Evolutionary conservation across 1,139 yeast species (phyloP).

Genomic region (Hyphopichia burtonii): DNA sequence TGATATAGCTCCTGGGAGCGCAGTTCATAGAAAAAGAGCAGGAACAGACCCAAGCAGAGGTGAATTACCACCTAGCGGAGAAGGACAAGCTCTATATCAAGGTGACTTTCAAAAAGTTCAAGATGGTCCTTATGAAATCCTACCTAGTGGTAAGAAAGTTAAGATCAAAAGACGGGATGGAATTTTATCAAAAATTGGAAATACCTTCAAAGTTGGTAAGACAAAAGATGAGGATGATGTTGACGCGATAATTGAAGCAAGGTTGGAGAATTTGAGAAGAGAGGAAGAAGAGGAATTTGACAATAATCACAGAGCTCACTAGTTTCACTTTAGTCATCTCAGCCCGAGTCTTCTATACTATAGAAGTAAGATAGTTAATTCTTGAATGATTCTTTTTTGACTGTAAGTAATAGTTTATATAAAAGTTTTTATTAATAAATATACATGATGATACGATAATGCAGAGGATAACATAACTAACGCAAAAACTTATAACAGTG

Average conservation of each 20-base stretch:
- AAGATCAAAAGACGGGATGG: conserved; percentile 32
- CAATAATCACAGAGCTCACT: too few species aligned
- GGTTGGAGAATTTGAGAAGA: conserved; percentile 36
- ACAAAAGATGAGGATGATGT: conserved; percentile 44
- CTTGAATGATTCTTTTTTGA: too few species aligned
- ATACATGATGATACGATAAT: not conserved
- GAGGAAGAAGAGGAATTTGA: conserved; percentile 1
- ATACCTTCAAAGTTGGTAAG: conserved; percentile 28
- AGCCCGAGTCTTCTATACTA: too few species aligned
- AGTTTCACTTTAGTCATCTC: too few species aligned
- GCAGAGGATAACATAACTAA: too few species aligned
- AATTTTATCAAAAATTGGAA: conserved; percentile 24
- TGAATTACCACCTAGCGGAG: conserved; percentile 55
- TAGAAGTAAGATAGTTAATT: too few species aligned
- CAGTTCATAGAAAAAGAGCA: conserved; percentile 47
- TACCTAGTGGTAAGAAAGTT: conserved; percentile 70
- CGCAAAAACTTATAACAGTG: too few species aligned
- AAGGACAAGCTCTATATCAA: conserved; percentile 33
- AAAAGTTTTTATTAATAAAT: not conserved
- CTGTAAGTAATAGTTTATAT: too few species aligned
- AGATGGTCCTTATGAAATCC: conserved; percentile 49
- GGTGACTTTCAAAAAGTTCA: conserved; percentile 21
- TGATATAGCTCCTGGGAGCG: conserved; percentile 22
- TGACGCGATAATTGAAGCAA: conserved; percentile 56
- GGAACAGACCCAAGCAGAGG: conserved; percentile 44